phyloP scores from a whole-genome alignment of 75 land plant genomes.

The Pinus tabuliformis region DNA sequence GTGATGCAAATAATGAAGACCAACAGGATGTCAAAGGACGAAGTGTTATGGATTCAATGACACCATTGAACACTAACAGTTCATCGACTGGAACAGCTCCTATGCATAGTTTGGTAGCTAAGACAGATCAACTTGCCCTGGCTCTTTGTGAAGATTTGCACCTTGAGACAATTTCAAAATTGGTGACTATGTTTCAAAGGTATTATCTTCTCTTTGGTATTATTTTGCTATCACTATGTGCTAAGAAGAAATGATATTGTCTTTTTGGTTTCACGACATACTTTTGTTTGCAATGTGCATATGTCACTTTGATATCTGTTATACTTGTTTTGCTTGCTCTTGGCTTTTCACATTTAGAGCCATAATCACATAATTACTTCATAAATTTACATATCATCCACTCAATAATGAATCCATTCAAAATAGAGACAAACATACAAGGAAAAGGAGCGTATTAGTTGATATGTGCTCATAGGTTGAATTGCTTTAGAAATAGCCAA shows the following conservation, averaged over 20 bases:
- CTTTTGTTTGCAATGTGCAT: background rate
- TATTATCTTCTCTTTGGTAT: constrained; percentile 19
- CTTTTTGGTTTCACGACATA: background rate
- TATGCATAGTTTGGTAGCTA: background rate
- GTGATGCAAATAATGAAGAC: constrained; percentile 46
- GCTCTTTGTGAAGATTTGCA: constrained; percentile 2
- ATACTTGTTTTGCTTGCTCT: background rate
- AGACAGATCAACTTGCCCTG: constrained; percentile 24
- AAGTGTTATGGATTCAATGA: constrained; percentile 69
- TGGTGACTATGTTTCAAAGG: constrained; percentile 59
- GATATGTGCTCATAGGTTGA: too few relatives aligned
- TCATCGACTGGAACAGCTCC: constrained; percentile 61
- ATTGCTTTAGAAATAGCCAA: too few relatives aligned
- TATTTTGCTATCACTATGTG: background rate
- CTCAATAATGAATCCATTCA: too few relatives aligned
- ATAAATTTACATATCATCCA: too few relatives aligned
- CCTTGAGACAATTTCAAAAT: constrained; percentile 56
- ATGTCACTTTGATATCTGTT: background rate
- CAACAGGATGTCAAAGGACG: constrained; percentile 46
- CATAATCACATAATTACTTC: too few relatives aligned
- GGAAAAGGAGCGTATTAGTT: too few relatives aligned
- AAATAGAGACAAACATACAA: too few relatives aligned
- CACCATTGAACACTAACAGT: constrained; percentile 58
- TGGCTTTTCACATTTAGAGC: too few relatives aligned
- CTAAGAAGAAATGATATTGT: background rate